Evolutionary conservation across 306 rosid species (phyloP).

Genomic region (Hippophae tibetana): DNA sequence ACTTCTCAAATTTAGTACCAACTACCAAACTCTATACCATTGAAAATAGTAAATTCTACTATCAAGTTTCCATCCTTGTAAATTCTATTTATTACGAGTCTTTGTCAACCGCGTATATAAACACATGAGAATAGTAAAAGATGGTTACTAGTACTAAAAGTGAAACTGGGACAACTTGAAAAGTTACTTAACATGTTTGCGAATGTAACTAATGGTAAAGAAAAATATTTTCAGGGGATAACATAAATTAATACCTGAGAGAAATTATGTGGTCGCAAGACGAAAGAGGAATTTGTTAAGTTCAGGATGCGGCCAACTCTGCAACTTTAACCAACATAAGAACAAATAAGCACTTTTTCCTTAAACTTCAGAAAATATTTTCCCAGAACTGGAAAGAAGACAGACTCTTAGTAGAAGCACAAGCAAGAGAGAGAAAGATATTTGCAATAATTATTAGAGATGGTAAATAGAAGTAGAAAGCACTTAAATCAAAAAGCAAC

Average conservation of each 20-base stretch:
- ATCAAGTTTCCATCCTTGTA: too few relatives aligned
- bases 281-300: constrained; percentile 22
- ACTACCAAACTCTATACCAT: too few relatives aligned
- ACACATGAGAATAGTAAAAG: too few relatives aligned
- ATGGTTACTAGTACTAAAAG: too few relatives aligned
- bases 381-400: background rate
- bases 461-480: background rate
- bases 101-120: too few relatives aligned
- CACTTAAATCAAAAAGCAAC: background rate
- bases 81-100: too few relatives aligned
- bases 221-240: background rate
- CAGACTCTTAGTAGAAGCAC: background rate
- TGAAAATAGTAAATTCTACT: too few relatives aligned
- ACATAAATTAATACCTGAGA: constrained; percentile 28
- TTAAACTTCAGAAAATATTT: background rate
- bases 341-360: background rate
- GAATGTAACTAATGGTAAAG: background rate
- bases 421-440: background rate
- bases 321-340: constrained; percentile 9
- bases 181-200: too few relatives aligned
- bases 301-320: constrained; percentile 53
- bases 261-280: constrained; percentile 20
- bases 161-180: too few relatives aligned
- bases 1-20: too few relatives aligned
- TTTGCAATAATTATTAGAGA: background rate